Percentiles rank a stretch among this genome's conserved stretches.
Evolutionary conservation across 108 stramenopile species (phyloP).

Genomic region (Fragilaria crotonensis): DNA sequence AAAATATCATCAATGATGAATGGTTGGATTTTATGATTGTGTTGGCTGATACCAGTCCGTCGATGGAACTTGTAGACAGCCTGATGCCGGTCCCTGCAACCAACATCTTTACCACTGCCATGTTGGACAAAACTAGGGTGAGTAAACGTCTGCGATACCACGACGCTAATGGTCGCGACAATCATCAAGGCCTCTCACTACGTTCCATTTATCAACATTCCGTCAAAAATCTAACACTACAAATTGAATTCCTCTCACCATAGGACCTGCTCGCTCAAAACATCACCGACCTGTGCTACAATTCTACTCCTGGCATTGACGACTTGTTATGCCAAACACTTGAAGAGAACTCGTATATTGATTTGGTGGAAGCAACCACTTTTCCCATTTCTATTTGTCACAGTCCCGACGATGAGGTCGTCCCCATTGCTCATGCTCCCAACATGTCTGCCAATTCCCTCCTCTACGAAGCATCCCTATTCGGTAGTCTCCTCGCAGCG

Average conservation of each 20-base stretch:
- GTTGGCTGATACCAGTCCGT: not conserved
- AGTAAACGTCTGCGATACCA: too few species aligned
- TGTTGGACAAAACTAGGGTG: not conserved
- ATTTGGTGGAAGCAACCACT: not conserved
- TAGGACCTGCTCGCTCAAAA: not conserved
- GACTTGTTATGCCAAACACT: conserved; percentile 4
- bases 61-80: not conserved
- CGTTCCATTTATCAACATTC: too few species aligned
- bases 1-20: not conserved
- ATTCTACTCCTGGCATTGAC: not conserved
- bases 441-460: not conserved
- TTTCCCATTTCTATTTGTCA: conserved; percentile 6
- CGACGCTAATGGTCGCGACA: too few species aligned
- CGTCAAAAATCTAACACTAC: too few species aligned
- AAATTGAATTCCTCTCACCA: too few species aligned
- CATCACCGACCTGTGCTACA: not conserved
- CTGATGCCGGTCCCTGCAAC: not conserved
- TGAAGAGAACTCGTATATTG: not conserved
- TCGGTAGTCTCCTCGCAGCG: too few species aligned
- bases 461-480: too few species aligned
- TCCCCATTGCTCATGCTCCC: not conserved
- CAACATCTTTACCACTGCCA: not conserved
- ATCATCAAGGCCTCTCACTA: too few species aligned
- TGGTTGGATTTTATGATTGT: not conserved
- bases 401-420: conserved; percentile 4